A percentile compares a stretch with the other conserved stretches of the same genome.
These are phyloP conservation scores for Phytophthora hybrid DNA, from an alignment of 352 stramenopile species.

Conservation along the genomic window DNA sequence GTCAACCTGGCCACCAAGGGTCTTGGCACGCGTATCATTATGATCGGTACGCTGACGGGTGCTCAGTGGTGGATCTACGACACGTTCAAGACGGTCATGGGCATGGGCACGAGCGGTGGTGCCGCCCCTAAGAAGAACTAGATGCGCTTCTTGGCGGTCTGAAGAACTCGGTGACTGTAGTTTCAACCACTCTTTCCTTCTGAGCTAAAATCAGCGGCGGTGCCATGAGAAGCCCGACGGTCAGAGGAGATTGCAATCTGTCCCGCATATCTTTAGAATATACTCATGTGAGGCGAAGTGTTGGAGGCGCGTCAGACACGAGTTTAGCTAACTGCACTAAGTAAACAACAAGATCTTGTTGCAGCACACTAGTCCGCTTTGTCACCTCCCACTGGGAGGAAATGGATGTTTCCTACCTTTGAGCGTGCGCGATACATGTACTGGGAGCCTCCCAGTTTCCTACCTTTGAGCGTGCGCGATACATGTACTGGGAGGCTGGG, in stretches of 20 bases:
- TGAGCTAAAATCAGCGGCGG: slow-evolving; percentile 4
- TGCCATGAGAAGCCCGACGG: slow-evolving; percentile 32
- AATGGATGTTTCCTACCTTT: no score
- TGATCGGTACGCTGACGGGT: slow-evolving; percentile 96
- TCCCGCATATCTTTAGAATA: slow-evolving; percentile 30
- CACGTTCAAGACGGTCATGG: slow-evolving; percentile 94
- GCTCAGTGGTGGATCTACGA: slow-evolving; percentile 98
- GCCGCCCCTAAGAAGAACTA: slow-evolving; percentile 79
- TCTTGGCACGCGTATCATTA: slow-evolving; percentile 94
- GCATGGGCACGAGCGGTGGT: slow-evolving; percentile 92
- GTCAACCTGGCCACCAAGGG: slow-evolving; percentile 89
- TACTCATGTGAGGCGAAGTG: slow-evolving; percentile 23
- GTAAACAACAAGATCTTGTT: slow-evolving; percentile 29
- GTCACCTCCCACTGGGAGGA: background rate
- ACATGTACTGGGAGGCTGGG: no score
- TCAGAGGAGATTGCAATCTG: slow-evolving; percentile 13
- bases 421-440: no score
- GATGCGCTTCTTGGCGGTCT: slow-evolving; percentile 21
- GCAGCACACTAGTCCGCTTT: background rate
- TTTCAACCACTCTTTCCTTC: slow-evolving; percentile 6
- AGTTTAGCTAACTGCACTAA: slow-evolving; percentile 34
- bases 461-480: background rate
- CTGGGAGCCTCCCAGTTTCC: background rate
- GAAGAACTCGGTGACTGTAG: slow-evolving; percentile 24
- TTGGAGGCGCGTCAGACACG: slow-evolving; percentile 16